Evolutionary conservation across 495 filamentous ascomycete genomes (phyloP), one percentile per base, ranked within the genome.

Genomic region (Penicillium subrubescens): DNA sequence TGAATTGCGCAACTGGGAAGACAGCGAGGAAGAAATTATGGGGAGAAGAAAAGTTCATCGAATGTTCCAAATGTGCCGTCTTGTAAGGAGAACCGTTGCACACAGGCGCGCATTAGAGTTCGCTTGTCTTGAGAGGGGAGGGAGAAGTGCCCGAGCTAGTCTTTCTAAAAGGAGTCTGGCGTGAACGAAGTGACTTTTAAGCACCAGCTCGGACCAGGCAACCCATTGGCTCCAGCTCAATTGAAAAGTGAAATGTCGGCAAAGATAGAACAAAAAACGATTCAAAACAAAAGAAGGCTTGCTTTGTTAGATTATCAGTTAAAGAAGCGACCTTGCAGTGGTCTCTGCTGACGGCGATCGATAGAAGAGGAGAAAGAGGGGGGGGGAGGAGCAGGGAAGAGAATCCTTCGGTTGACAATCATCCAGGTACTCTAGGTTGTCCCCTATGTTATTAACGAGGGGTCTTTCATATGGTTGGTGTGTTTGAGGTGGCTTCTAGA

Each of bases 41-140:
- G 21, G 10, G 31, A 46, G 6, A 14, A 31, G 43, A 56, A 39
- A 50, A 54, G 62, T 44, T 33, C 27, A 21, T 46, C 27, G 50
- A 34, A 5, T 21, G 39, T 52, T 48, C 44, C 3, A 43, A 67
- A 67, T 59, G 48, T 59, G 55, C 60, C 59, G 59, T 65, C 23
- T 21, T 33, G 31, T 51, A 54, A 15, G 34, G 41, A 35, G 17
- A 6, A 5, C 51, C 25, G 57, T 61, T 37, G 48, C 46, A 59
- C 64, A 48, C 27, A 46, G 23, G 56, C 46, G 19, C 4, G 57
- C 41, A 35, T 60, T 56, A 67, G 29, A 56, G 37, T 60, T 67
- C 31, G 33, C 2, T 29, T 21, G 23, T 34, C 34, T 8, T 34
- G 34, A 14, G 27, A 31, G 44, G 44, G n/a, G 19, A 34, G 39